Evolutionary conservation across 345 rosid species (phyloP), one percentile per base, ranked within the genome.

Genomic region (Acer campestre): DNA sequence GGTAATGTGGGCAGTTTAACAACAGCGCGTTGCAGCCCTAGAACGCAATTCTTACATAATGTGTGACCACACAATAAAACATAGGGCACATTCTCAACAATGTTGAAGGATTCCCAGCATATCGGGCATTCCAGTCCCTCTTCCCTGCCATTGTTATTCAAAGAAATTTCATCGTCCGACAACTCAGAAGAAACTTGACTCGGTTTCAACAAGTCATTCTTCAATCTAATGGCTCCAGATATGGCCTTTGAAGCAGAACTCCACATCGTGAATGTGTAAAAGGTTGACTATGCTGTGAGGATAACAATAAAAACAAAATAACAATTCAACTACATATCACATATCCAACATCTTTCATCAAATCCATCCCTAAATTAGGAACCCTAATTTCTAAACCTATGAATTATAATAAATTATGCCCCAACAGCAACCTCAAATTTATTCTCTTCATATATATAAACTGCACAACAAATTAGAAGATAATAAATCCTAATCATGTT

Each of bases 11-110:
- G 86, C 68, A 63, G 77, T 71, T 87, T 82, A 40, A 91, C 70
- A 61, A 81, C 76, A 7, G 92, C 93, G 9, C 85, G 81, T 66
- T 87, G 96, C 70, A 91, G 86, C 3, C 90, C 92, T 8, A 88
- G 67, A 49, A 91, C 88, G 67, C 96, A 91, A 75, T 81, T 85
- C 79, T 86, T 87, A 79, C 95, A 91, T 40, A 91, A 80, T 20
- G 93, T 88, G 69, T 91, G 95, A 70, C 95, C 95, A 68, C 95
- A 91, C 95, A 93, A 91, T 67, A 89, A 76, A 75, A 89, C 91
- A 76, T 86, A 84, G 20, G 95, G 93, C 77, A 88, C 80, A 75
- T 89, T 91, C 82, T 91, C 95, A 38, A 88, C 86, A 55, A 91
- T 83, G 31, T 91, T 88, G 86, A 91, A 89, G 67, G 88, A 84